Base-by-base conservation (phyloP, 495 filamentous ascomycete genomes). In the Hamigera avellanea region DNA sequence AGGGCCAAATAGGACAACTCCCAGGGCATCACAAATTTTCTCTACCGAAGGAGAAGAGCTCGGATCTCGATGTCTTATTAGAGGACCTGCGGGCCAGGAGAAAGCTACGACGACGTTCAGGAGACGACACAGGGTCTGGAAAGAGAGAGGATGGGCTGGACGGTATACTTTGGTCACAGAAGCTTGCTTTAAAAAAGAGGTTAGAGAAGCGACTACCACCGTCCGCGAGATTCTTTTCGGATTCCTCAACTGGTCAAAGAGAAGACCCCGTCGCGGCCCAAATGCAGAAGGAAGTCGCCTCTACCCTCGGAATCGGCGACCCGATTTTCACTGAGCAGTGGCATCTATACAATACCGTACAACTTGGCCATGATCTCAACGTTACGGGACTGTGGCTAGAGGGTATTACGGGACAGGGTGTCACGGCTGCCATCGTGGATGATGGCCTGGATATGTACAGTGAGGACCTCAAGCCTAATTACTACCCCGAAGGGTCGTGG, bases 371-470 rank as follows among this genome's bases (percentile, higher is more conserved):
- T 58, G 89, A 96, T 56, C 69, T 98, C 30, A 98, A 98, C 51
- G 87, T 96, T 19, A 91, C 87, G 1, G 86, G 77, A 19, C 60
- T 95, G 13, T 98, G 91, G 91, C 52, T 83, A 43, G 72, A 88
- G 40, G 88, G 88, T n/a, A 79, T 94, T 25, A 98, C 93, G 0
- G 91, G 91, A 17, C 71, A 84, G 45, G 91, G 91, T 44, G 72
- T 82, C 8, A 91, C 81, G 1, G 86, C 91, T 3, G 86, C 88
- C 26, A 87, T 98, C 49, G 84, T 98, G 7, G 91, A 98, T 47
- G 91, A 98, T 59, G 91, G 91, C 1, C 57, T 98, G 44, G 91
- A 98, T 49, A 91, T 98, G 85, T 81, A 98, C 59, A 95, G 86
- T 64, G 76, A 89, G 10, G 91, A 98, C 53, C 59, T 98, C 16